Evolutionary conservation across 495 filamentous ascomycete species (phyloP), one percentile per base, ranked within the genome.

Genomic region (Hypoxylon crocopeplum): DNA sequence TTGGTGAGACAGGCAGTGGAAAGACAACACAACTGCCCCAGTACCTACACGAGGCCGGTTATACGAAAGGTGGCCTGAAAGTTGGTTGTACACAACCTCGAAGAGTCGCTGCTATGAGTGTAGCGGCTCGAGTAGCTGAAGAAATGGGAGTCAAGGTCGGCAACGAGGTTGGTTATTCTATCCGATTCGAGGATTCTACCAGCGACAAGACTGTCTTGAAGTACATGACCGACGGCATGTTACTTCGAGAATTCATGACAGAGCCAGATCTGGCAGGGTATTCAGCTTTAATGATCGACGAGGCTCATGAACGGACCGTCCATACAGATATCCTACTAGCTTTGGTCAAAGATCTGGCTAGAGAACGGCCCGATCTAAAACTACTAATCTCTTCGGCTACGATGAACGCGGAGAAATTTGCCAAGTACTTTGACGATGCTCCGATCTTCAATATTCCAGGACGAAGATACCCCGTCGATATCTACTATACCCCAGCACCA

Each of bases 161-260:
- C 1, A 91, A 92, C 62, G 91, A 96, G 67, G 93, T 97, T 25
- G 94, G 94, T 27, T 98, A 98, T 71, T 87, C 89, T 1, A 97
- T 98, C 62, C 88, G 94, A 48, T 98, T 98, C 67, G 94, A 98
- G 66, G 92, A 98, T 71, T 85, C 86, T 37, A 97, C 94, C 0
- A 91, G 84, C 65, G 92, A 97, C 59, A 96, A 97, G 75, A 98
- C 94, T 0, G 80, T 93, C 33, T 72, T 98, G 20, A 96, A 97
- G 72, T 98, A 97, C 70, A 96, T 97, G 92, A 98, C 94, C 2
- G 94, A 98, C 69, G 94, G 94, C 56, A 97, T 98, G 92, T 79
- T 98, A 36, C 78, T 98, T 15, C 83, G 93, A 67, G 93, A 97
- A 67, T 88, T 97, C 59, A 82, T 97, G 62, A 92, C 91, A 0